phyloP scores from a whole-genome alignment of 78 protist genomes.

The Paulinella micropora region DNA sequence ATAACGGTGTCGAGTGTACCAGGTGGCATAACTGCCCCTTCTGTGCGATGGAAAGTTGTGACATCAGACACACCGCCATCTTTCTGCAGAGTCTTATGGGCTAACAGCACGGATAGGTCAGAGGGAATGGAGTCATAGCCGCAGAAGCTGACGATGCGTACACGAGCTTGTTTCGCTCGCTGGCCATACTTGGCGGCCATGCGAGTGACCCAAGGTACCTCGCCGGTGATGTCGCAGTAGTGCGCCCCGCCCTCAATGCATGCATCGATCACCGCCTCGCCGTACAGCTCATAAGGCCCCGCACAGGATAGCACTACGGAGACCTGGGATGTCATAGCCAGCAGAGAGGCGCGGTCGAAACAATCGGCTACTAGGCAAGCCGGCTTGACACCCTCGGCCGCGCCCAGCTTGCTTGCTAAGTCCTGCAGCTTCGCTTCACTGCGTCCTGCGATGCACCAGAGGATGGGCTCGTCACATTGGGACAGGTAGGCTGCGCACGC shows the following conservation, averaged over 20 bases:
- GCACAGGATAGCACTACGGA: neutral
- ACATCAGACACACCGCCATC: too few relatives aligned
- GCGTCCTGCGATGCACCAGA: neutral
- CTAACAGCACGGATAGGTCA: neutral
- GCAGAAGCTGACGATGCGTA: neutral
- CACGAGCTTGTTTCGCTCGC: neutral
- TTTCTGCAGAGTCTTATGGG: too few relatives aligned
- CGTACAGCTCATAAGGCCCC: neutral
- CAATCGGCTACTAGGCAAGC: neutral
- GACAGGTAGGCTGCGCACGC: too few relatives aligned
- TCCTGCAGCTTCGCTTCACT: neutral
- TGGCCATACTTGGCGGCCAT: neutral
- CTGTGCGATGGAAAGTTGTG: too few relatives aligned
- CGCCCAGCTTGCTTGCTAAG: neutral
- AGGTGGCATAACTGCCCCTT: too few relatives aligned
- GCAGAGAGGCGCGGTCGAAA: neutral
- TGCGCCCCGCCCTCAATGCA: neutral
- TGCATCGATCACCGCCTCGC: neutral
- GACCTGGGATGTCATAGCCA: neutral
- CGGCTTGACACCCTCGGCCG: neutral
- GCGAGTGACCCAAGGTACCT: neutral
- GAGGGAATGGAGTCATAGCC: neutral
- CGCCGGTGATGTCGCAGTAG: slow-evolving; percentile 6
- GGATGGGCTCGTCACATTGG: too few relatives aligned
- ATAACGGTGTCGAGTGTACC: too few relatives aligned